A percentile compares a stretch with the other conserved stretches of the same genome.
phyloP scores from a whole-genome alignment of 305 asterid species.

The Euphrasia arctica region DNA sequence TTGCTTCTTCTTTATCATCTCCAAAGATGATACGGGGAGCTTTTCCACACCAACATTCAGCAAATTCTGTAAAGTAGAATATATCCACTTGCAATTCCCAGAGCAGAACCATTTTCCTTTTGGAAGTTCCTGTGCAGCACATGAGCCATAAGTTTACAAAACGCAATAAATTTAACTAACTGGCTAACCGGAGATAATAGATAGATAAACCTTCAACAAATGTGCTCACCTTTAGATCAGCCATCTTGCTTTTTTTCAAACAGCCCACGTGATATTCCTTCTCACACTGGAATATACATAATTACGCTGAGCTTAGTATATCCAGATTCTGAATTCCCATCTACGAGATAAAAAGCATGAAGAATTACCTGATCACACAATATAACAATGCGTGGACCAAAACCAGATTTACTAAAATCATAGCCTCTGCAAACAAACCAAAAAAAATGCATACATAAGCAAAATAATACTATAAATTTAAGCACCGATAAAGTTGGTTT shows the following conservation, averaged over 20 bases:
- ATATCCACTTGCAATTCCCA: constrained; percentile 67
- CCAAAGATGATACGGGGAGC: constrained; percentile 66
- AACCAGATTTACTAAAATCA: constrained; percentile 92
- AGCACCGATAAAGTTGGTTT: constrained; percentile 10
- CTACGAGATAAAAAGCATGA: constrained; percentile 20
- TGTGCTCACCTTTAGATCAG: constrained; percentile 79
- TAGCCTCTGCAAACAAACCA: constrained; percentile 60
- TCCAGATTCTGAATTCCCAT: constrained; percentile 21
- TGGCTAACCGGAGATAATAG: background rate
- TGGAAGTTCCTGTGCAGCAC: constrained; percentile 73
- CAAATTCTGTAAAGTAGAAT: constrained; percentile 60
- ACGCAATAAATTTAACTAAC: constrained; percentile 11
- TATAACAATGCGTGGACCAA: constrained; percentile 97
- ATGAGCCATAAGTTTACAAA: constrained; percentile 25
- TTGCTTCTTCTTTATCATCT: constrained; percentile 51
- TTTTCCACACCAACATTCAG: constrained; percentile 66
- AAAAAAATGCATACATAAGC: constrained; percentile 16
- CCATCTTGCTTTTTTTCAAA: constrained; percentile 78
- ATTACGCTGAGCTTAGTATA: constrained; percentile 26
- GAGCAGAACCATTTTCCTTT: constrained; percentile 97
- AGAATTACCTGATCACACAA: constrained; percentile 88
- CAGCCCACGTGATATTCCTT: constrained; percentile 98
- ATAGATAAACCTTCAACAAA: constrained; percentile 10
- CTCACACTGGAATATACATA: constrained; percentile 63
- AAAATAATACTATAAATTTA: constrained; percentile 8